Percentiles rank a stretch among this genome's conserved stretches.
Evolutionary conservation across 1,284 basidiomycete genomes (phyloP).

Genomic region (Cutaneotrichosporon cutaneum): DNA sequence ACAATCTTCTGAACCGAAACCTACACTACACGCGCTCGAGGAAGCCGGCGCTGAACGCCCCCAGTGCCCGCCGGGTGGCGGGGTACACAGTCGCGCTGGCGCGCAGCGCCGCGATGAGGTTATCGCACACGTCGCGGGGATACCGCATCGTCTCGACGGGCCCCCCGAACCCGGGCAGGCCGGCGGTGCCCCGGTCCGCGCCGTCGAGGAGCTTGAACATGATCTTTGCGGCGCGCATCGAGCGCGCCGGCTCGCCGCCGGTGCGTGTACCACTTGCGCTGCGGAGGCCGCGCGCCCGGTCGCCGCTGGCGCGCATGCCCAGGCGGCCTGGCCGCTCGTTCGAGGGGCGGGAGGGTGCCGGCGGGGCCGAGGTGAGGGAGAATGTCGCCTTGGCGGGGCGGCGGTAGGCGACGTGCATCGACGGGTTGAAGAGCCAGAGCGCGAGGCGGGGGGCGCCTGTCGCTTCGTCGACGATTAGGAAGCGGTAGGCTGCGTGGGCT

Average conservation of each 20-base stretch:
- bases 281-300: not conserved
- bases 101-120: conserved; percentile 31
- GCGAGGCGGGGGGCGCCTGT: conserved; percentile 72
- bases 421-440: conserved; percentile 89
- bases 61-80: conserved; percentile 32
- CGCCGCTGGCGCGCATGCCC: conserved; percentile 6
- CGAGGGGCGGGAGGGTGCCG: not conserved
- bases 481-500: conserved; percentile 85
- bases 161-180: conserved; percentile 16
- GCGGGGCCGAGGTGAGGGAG: not conserved
- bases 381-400: conserved; percentile 11
- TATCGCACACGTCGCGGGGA: conserved; percentile 32
- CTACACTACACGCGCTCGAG: conserved; percentile 32
- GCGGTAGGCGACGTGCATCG: conserved; percentile 68
- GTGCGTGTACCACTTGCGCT: not conserved
- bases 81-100: conserved; percentile 41
- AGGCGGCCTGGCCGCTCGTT: not conserved
- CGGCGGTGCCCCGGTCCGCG: conserved; percentile 11
- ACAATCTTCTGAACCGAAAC: not conserved
- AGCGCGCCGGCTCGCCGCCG: not conserved
- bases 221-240: conserved; percentile 38
- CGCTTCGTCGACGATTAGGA: conserved; percentile 78
- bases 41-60: conserved; percentile 43
- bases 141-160: conserved; percentile 44
- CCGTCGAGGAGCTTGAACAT: conserved; percentile 38